Conservation (phyloP, 1,284 basidiomycete species). For the Ustilago cynodontis region DNA sequence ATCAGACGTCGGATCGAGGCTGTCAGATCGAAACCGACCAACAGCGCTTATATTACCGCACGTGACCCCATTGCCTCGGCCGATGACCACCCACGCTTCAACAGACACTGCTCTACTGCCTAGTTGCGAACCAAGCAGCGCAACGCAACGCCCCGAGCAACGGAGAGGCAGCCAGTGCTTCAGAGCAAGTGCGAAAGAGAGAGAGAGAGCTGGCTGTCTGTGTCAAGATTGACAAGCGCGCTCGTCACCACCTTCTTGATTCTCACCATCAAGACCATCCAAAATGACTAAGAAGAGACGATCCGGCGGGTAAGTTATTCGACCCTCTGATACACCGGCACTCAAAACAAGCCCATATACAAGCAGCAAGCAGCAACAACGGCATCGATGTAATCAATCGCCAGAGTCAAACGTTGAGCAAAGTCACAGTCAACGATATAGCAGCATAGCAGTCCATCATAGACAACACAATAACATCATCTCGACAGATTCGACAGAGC, state of each 20-base stretch:
- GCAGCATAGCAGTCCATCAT: background rate
- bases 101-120: no score
- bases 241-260: conserved; percentile 37
- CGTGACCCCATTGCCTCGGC: no score
- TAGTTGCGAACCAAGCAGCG: no score
- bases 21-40: background rate
- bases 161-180: background rate
- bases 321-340: conserved; percentile 6
- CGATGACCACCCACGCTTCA: no score
- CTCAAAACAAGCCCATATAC: conserved; percentile 1
- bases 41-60: no score
- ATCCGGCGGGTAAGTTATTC: conserved; percentile 75
- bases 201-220: background rate
- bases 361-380: conserved; percentile 2
- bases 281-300: conserved; percentile 95
- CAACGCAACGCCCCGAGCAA: background rate
- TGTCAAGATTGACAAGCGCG: conserved; percentile 27
- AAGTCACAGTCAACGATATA: background rate
- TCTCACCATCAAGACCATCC: conserved; percentile 55
- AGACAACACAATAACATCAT: background rate
- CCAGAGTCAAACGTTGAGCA: background rate
- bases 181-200: background rate
- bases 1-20: background rate
- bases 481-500: no score
- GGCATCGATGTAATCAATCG: background rate